phyloP scores from a whole-genome alignment of 768 basidiomycete genomes.

The Kwoniella bestiolae region DNA sequence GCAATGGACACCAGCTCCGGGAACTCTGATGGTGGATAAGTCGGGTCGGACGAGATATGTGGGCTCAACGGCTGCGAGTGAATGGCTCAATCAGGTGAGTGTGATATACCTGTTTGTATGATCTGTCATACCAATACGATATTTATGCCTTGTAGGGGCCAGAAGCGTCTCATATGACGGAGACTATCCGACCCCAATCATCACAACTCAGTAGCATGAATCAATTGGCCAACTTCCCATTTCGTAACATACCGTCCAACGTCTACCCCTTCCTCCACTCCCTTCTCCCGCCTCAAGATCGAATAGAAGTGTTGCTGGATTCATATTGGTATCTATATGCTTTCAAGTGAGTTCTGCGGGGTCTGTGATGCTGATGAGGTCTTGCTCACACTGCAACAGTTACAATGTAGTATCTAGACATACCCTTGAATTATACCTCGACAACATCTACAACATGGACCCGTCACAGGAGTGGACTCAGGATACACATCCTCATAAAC shows the following conservation, averaged over 20 bases:
- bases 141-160: background rate
- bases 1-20: background rate
- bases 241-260: background rate
- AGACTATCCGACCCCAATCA: background rate
- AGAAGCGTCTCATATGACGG: background rate
- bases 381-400: too few species aligned
- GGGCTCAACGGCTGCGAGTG: constrained; percentile 25
- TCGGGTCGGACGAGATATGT: constrained; percentile 23
- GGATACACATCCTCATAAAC: background rate
- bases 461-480: background rate
- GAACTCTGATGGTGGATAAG: constrained; percentile 22
- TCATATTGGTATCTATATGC: constrained; percentile 9
- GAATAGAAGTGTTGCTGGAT: constrained; percentile 11
- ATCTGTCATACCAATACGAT: background rate
- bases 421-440: background rate
- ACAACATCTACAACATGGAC: background rate
- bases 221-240: constrained; percentile 7
- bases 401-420: constrained; percentile 17
- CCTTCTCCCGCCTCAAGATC: constrained; percentile 11
- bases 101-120: background rate
- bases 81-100: constrained; percentile 32
- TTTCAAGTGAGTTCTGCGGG: too few species aligned
- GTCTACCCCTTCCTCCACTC: background rate
- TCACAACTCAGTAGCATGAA: background rate
- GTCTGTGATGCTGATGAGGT: too few species aligned